Base-by-base conservation (phyloP, 139 green algal genomes). In the Chlamydomonas sp. region DNA sequence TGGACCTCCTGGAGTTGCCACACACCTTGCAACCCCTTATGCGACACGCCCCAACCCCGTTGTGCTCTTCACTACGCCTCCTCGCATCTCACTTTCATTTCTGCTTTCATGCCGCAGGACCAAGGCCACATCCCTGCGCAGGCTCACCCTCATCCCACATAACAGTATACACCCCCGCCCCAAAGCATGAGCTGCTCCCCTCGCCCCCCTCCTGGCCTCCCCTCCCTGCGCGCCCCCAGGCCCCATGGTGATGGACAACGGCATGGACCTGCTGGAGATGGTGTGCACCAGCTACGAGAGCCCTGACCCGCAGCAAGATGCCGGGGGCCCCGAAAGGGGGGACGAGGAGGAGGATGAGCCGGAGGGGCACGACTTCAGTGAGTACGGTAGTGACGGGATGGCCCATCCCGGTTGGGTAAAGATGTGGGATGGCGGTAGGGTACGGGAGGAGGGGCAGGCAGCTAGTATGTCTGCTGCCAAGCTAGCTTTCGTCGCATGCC, bases 251-350 rank as follows among this genome's bases (percentile, higher is more conserved):
- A 95, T 96, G 94, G 88, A 91, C 60, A 95, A 96, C 75, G 95
- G 94, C 0, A 80, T 79, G n/a, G 95, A 97, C 79, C 69, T 97
- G 49, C 74, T 97, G 15, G 90, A 95, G 72, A 94, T 97, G 93
- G 90, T 96, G 9, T 96, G 94, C 89, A 91, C 84, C n/a, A 80
- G 72, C 1, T 94, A 95, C 67, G 92, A 95, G 72, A 88, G 86
- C 0, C 80, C 88, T 9, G 84, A 91, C 16, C 77, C 78, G 10
- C 80, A 79, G 12, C 85, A 77, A 20, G 85, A 89, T 60, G 76
- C 31, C 31, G 31, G 31, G 31, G 31, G 31, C 31, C 31, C 31
- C 31, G 31, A 49, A 49, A 49, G 31, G 31, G 31, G 31, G 31
- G 84, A 91, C 16, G 80, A 81, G 10, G 86, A 79, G 12, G 87